Evolutionary conservation across 495 filamentous ascomycete species (phyloP).

Genomic region (Aspergillus wentii): DNA sequence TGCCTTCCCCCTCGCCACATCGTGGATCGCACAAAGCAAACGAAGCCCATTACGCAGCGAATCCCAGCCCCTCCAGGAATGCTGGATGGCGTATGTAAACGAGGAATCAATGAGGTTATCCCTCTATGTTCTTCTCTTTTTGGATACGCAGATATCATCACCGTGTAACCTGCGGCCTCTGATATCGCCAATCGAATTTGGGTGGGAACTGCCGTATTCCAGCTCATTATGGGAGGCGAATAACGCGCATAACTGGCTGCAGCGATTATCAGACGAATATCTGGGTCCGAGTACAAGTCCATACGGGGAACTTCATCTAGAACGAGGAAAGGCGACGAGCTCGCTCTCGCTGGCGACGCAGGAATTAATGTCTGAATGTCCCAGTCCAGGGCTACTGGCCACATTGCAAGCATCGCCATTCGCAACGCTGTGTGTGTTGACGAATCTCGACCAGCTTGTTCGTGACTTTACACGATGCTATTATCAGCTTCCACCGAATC

Average conservation of each 20-base stretch:
- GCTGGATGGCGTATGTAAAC: slow-evolving; percentile 2
- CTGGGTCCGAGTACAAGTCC: no score
- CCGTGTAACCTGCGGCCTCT: slow-evolving; percentile 1
- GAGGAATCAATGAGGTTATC: slow-evolving; percentile 1
- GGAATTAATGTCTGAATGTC: slow-evolving; percentile 1
- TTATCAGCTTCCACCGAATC: no score
- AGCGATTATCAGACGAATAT: not conserved
- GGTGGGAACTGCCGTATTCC: slow-evolving; percentile 1
- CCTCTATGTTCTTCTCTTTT: not conserved
- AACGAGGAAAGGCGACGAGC: not conserved
- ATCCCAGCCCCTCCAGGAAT: not conserved
- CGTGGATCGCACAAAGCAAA: not conserved
- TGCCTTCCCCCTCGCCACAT: not conserved
- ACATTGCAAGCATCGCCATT: not conserved
- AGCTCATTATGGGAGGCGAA: slow-evolving; percentile 4
- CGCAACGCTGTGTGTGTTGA: not conserved
- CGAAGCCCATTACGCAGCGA: not conserved
- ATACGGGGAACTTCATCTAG: no score
- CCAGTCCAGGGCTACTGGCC: not conserved
- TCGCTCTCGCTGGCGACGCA: slow-evolving; percentile 1
- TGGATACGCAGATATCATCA: slow-evolving; percentile 1
- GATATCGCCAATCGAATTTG: slow-evolving; percentile 1
- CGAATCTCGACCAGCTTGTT: not conserved
- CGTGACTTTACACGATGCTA: not conserved
- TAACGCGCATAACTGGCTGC: not conserved